Evolutionary conservation across 1,284 basidiomycete species (phyloP), one percentile per base, ranked within the genome.

Genomic region (Fomitopsis palustris): DNA sequence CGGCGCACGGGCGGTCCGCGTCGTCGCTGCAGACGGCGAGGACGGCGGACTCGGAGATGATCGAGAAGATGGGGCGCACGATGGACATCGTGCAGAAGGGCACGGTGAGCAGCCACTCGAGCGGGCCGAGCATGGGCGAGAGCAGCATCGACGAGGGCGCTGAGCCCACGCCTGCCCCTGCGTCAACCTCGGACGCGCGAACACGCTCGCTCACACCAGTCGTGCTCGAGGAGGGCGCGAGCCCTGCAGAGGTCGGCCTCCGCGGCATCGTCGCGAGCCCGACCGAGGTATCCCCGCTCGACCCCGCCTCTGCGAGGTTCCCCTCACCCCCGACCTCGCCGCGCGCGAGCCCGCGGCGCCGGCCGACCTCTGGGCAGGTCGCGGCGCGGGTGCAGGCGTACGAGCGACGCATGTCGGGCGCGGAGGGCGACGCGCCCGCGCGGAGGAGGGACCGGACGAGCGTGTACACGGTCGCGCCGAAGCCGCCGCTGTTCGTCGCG

Each of bases 51-150:
- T 85, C 88, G 23, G 85, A 82, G 55, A 81, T 77, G 19, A 80
- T 88, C 53, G 88, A 90, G 65, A 76, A 78, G 61, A 79, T 90
- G 67, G 87, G 80, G 5, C 81, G 77, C 25, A 79, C 75, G 41
- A 82, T 89, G 78, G 86, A 88, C 70, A 86, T 92, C 53, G 79
- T 84, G 29, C 85, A 88, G 70, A 76, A 86, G 57, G 76, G 72
- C 52, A 74, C 76, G 19, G 54, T 79, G 25, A 78, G 78, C 54
- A 75, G 74, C 56, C 70, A 65, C 59, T 63, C 62, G 39, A 65
- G 60, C 42, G 51, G 43, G 14, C 64, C 49, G 42, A 66, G 62
- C 59, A 61, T 59, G 41, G 61, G 59, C 31, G 63, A 35, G 35
- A 35, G 35, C 25, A 47, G 45, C 45, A 12, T 47, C 25, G 45